phyloP scores from a whole-genome alignment of 116 monocot genomes.

The Phalaenopsis hybrid region DNA sequence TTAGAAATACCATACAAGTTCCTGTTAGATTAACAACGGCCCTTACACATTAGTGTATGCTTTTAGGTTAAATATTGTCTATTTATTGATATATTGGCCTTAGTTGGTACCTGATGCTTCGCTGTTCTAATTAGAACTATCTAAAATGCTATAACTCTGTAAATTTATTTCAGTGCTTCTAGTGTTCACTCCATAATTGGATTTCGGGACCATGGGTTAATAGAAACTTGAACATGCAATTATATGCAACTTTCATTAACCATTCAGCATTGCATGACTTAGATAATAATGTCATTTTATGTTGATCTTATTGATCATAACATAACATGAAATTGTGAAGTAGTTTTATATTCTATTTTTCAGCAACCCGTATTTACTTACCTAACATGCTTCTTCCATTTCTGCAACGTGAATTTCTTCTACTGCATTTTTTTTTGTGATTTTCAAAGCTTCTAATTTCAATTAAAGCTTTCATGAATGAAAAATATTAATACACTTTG shows the following conservation, averaged over 20 bases:
- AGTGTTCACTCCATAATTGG: not conserved
- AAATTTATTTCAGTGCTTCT: not conserved
- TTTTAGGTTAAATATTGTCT: not conserved
- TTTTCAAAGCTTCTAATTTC: not conserved
- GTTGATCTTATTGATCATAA: not conserved
- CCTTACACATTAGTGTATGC: not conserved
- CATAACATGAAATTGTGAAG: not conserved
- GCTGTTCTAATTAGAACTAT: not conserved
- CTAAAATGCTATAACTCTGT: not conserved
- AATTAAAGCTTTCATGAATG: not conserved
- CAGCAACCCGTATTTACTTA: not conserved
- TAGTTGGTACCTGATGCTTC: not conserved
- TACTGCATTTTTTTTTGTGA: not conserved
- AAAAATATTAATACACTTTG: not conserved
- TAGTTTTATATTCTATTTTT: slow-evolving; percentile 2
- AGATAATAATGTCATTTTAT: not conserved
- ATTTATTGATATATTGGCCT: not conserved
- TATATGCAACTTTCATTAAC: not conserved
- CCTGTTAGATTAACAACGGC: not conserved
- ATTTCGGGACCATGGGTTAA: not conserved
- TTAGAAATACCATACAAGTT: not conserved
- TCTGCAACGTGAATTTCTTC: not conserved
- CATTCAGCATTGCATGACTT: not conserved
- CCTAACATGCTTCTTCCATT: not conserved
- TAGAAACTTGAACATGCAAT: slow-evolving; percentile 1